A percentile compares a stretch with the other conserved stretches of the same genome.
phyloP scores from a whole-genome alignment of 1,284 basidiomycete species.

The Ganoderma lucidum region DNA sequence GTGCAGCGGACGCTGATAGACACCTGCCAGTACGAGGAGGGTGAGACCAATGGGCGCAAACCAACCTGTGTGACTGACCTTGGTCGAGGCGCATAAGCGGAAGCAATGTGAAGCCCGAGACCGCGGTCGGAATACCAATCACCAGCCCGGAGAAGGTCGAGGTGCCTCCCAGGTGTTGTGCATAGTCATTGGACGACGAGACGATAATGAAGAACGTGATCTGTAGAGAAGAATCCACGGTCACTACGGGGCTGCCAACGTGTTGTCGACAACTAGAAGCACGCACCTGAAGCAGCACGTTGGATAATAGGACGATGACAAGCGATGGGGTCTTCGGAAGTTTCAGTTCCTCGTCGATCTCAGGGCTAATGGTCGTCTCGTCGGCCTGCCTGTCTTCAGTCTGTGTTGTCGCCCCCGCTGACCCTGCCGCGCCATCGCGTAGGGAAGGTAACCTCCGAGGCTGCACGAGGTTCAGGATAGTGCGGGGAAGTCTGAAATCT shows the following conservation, averaged over 20 bases:
- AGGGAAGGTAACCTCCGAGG: constrained; percentile 8
- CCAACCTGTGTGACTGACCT: constrained; percentile 49
- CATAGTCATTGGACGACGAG: constrained; percentile 70
- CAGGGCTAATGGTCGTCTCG: constrained; percentile 18
- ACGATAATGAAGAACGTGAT: constrained; percentile 75
- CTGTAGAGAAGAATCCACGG: constrained; percentile 41
- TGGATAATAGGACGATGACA: constrained; percentile 52
- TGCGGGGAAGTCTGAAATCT: constrained; percentile 27
- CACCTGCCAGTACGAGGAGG: constrained; percentile 45
- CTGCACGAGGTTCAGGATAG: constrained; percentile 25
- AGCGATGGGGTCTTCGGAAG: constrained; percentile 55
- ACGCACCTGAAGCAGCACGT: constrained; percentile 55
- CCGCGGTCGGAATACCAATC: constrained; percentile 70
- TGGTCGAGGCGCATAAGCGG: constrained; percentile 63
- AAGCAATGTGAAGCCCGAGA: constrained; percentile 66
- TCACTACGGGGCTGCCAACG: not conserved
- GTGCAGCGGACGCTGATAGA: constrained; percentile 56
- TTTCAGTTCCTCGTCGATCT: constrained; percentile 52
- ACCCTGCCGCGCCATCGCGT: not conserved
- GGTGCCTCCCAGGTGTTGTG: constrained; percentile 66
- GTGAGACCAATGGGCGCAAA: not conserved
- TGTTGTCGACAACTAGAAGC: not conserved
- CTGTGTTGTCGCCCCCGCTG: not conserved
- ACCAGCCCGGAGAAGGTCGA: constrained; percentile 73
- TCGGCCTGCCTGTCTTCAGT: constrained; percentile 19